Evolutionary conservation across 768 basidiomycete species (phyloP).

Genomic region (Termitomyces sp.): DNA sequence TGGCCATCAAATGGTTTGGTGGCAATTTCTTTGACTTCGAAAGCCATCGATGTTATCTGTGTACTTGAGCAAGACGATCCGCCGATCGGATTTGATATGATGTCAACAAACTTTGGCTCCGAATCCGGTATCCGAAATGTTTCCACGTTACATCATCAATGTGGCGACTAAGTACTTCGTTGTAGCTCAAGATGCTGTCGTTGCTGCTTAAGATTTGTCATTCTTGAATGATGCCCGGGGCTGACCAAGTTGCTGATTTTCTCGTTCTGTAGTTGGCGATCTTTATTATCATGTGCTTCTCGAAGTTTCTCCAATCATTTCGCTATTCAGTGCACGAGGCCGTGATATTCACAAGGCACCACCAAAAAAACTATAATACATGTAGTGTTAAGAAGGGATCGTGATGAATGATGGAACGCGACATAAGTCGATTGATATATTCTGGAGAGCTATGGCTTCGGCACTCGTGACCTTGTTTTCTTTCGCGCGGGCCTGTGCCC

Average conservation of each 20-base stretch:
- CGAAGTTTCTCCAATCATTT: background rate
- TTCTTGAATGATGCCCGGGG: too few species aligned
- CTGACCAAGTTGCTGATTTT: too few species aligned
- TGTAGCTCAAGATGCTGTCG: background rate
- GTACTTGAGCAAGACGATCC: background rate
- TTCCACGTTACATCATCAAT: background rate
- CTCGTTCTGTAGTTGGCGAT: too few species aligned
- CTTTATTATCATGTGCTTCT: background rate
- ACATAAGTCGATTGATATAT: background rate
- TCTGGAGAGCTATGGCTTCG: background rate
- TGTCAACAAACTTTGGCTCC: slow-evolving; percentile 5
- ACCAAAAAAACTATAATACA: background rate
- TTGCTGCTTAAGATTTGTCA: background rate
- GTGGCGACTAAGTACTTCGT: too few species aligned
- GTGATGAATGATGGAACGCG: background rate
- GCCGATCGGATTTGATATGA: slow-evolving; percentile 5
- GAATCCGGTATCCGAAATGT: background rate
- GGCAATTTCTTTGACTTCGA: slow-evolving; percentile 55
- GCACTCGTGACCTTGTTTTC: background rate
- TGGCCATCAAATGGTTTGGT: slow-evolving; percentile 91
- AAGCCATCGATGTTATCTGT: slow-evolving; percentile 31
- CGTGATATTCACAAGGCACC: background rate
- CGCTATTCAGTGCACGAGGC: background rate
- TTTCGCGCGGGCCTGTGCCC: background rate
- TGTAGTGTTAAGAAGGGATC: background rate